Conservation (phyloP, 1,284 basidiomycete genomes). For the Microstroma glucosiphilum region DNA sequence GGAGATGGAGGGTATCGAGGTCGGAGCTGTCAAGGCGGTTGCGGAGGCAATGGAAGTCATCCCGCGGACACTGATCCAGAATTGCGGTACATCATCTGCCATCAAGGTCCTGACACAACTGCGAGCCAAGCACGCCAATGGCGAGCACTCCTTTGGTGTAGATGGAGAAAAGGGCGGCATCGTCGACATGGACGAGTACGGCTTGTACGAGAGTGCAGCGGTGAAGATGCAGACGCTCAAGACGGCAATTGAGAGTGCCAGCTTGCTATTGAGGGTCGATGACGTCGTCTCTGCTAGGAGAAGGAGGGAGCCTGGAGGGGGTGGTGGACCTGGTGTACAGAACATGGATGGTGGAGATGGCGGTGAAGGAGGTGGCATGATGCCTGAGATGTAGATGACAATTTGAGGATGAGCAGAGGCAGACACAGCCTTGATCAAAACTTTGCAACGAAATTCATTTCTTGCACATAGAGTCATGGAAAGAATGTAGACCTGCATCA, state of each 20-base stretch:
- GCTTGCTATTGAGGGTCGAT: conserved; percentile 85
- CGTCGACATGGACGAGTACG: conserved; percentile 89
- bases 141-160: conserved; percentile 83
- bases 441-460: too few relatives aligned
- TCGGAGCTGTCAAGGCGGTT: conserved; percentile 83
- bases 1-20: conserved; percentile 67
- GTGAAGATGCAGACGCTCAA: conserved; percentile 97
- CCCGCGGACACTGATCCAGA: conserved; percentile 88
- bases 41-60: conserved; percentile 97
- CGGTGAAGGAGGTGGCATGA: conserved; percentile 17
- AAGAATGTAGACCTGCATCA: too few relatives aligned
- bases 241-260: conserved; percentile 89
- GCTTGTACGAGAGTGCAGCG: conserved; percentile 86
- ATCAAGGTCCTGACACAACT: conserved; percentile 88
- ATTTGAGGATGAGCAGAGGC: too few relatives aligned
- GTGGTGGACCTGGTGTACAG: conserved; percentile 20
- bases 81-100: conserved; percentile 80
- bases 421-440: too few relatives aligned
- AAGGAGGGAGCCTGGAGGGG: conserved; percentile 21
- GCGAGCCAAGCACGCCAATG: conserved; percentile 81
- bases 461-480: too few relatives aligned
- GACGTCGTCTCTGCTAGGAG: conserved; percentile 78
- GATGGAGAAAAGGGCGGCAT: conserved; percentile 92
- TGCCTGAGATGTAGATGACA: conserved; percentile 15
- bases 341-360: conserved; percentile 12